Base-by-base conservation (phyloP, 1,284 basidiomycete genomes). In the Sporisorium scitamineum region DNA sequence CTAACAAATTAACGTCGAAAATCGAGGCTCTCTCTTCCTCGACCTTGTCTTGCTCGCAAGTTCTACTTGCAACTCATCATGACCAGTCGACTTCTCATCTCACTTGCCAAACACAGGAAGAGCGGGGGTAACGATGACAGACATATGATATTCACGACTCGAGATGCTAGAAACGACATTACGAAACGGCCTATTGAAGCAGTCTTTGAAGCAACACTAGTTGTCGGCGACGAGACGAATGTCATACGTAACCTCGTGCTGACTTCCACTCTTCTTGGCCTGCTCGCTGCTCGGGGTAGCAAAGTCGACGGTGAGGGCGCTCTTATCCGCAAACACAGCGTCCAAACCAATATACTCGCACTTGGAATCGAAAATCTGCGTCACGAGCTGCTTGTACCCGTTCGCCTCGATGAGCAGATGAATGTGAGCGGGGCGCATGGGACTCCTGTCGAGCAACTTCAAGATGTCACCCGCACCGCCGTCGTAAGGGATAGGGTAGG, bases 401-500 rank as follows among this genome's bases (percentile, higher is more conserved):
- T 64, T 48, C 0, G 62, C 71, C 29, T 69, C 54, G 50, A 80
- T 58, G 10, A 73, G 29, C n/a, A 79, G 32, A 62, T 86, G 86
- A 42, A 87, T 86, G 68, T 87, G 86, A 0, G 86, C 86, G 0
- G 86, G 86, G 29, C 86, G 76, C 76, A 84, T 85, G 9, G 86
- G 86, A 61, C 84, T 83, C 37, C 86, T 66, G 65, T 85, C 85
- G 75, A 87, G 80, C 50, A 86, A 18, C 42, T 73, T 81, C 22
- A 87, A 73, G 10, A 87, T 78, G 56, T 84, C 79, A 22, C 86
- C 86, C 7, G 85, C 85, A 9, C 80, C 68, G 45, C 73, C 72
- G 70, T 86, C 86, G 80, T 79, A 86, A 0, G 86, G 86, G 58
- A 87, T 86, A 0, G 86, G 85, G 75, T 87, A 87, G 3, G 86